Percentiles rank a stretch among this genome's conserved stretches.
phyloP scores from a whole-genome alignment of 345 rosid species.

The sweet orange (Citrus sinensis) region DNA sequence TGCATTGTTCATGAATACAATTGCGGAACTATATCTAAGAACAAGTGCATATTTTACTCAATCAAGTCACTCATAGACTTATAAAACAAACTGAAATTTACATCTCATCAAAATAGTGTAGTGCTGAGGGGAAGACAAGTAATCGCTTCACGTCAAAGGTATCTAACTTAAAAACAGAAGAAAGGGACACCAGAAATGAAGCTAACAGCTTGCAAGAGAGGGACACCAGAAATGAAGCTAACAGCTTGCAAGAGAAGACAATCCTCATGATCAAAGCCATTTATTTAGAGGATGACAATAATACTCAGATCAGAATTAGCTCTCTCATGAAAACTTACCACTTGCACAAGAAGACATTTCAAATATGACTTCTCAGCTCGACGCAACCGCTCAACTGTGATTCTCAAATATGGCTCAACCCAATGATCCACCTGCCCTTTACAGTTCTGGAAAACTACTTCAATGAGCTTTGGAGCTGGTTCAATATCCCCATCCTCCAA shows the following conservation, averaged over 20 bases:
- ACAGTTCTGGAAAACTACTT: conserved; percentile 96
- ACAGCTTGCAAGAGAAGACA: neutral
- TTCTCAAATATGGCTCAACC: conserved; percentile 91
- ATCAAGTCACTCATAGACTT: neutral
- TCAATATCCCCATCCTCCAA: conserved; percentile 89
- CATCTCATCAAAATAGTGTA: neutral
- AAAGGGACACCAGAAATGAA: neutral
- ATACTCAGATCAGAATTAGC: conserved; percentile 4
- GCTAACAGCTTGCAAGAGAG: neutral
- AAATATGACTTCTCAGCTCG: conserved; percentile 73
- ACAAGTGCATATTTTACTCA: neutral
- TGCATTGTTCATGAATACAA: neutral
- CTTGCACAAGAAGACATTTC: conserved; percentile 95
- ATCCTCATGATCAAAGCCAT: neutral
- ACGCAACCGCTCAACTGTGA: conserved; percentile 76
- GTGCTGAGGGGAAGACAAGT: neutral
- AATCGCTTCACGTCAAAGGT: neutral
- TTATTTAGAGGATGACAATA: neutral
- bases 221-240: neutral
- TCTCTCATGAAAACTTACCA: conserved; percentile 53
- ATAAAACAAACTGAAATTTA: neutral
- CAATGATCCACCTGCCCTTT: conserved; percentile 98
- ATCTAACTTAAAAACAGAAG: neutral
- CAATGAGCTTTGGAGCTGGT: conserved; percentile 97
- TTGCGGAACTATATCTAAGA: neutral